Base-by-base conservation (phyloP, 2,329 filamentous ascomycete species). In the Nothophoma quercina region DNA sequence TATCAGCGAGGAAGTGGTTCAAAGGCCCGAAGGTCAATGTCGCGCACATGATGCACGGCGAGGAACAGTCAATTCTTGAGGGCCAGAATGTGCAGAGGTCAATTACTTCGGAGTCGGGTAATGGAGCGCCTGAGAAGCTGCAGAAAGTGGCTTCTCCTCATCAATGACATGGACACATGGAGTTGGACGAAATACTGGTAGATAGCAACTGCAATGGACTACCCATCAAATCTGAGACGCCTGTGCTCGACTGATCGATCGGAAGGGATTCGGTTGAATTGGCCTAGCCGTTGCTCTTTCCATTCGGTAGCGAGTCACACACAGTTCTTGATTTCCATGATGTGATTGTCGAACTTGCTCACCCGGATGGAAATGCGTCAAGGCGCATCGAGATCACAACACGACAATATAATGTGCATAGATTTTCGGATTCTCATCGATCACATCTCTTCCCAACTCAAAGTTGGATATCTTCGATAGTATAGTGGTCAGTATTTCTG, bases 1-100 rank as follows among this genome's bases (percentile, higher is more conserved):
- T 89, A 4, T 81, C 82, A 59, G 87, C 87, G 8, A 78, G 78
- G 40, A 86, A 83, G 64, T 89, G 87, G 87, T 90, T 89, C 72
- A 87, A 84, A 63, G 87, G 87, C 0, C 87, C 87, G 0, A 88
- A 85, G 75, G 83, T 89, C 55, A 89, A 89, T 63, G 76, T 89
- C 21, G 81, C 85, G 60, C 83, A 86, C 71, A 62, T 77, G 63
- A 80, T 80, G 78, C 66, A 78, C 12, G 78, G 77, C 5, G 54
- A 62, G 2, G 70, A 72, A 3, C 75, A 67, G 1, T 71, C 73
- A 35, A 64, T 76, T 15, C 61, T 80, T 0, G 74, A 77, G 16
- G 78, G 69, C 1, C 38, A 43, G 26, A 44, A 39, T 12, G 43
- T 53, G 22, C 43, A 44, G 21, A 29, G 38, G 16, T 38, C 32